These are phyloP conservation scores for Talaromyces liani DNA, from an alignment of 495 filamentous ascomycete species.

Conservation along the genomic window DNA sequence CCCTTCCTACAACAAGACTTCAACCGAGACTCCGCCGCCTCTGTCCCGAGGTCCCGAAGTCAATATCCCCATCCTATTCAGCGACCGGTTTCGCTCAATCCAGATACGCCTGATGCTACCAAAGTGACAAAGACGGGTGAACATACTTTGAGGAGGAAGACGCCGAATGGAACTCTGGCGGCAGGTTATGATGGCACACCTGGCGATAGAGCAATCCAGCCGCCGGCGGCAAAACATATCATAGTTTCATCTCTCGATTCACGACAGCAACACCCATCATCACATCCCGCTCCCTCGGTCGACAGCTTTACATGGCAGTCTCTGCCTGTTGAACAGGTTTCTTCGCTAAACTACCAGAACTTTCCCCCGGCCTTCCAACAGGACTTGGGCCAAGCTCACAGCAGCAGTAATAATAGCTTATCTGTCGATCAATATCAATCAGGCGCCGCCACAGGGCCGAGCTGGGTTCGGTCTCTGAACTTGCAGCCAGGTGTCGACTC, in stretches of 20 bases:
- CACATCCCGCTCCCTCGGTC: constrained; percentile 20
- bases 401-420: constrained; percentile 21
- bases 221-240: constrained; percentile 81
- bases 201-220: constrained; percentile 65
- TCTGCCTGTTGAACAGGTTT: constrained; percentile 17
- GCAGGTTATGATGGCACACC: constrained; percentile 90
- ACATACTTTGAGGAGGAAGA: constrained; percentile 85
- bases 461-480: constrained; percentile 39
- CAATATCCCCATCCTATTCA: constrained; percentile 40
- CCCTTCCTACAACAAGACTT: constrained; percentile 20
- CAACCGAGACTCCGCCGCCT: constrained; percentile 20
- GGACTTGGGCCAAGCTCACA: constrained; percentile 17
- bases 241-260: constrained; percentile 56
- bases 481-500: constrained; percentile 39
- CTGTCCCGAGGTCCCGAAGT: constrained; percentile 24
- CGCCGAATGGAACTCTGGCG: constrained; percentile 85
- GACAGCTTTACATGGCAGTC: constrained; percentile 24
- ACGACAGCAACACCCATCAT: constrained; percentile 22
- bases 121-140: constrained; percentile 39
- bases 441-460: constrained; percentile 10
- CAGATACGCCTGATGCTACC: constrained; percentile 15
- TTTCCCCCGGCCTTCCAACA: constrained; percentile 38
- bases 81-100: constrained; percentile 25
- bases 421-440: constrained; percentile 2
- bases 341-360: constrained; percentile 27